These are phyloP conservation scores for Talaromyces borbonicus DNA, from an alignment of 495 filamentous ascomycete genomes.

Conservation along the genomic window DNA sequence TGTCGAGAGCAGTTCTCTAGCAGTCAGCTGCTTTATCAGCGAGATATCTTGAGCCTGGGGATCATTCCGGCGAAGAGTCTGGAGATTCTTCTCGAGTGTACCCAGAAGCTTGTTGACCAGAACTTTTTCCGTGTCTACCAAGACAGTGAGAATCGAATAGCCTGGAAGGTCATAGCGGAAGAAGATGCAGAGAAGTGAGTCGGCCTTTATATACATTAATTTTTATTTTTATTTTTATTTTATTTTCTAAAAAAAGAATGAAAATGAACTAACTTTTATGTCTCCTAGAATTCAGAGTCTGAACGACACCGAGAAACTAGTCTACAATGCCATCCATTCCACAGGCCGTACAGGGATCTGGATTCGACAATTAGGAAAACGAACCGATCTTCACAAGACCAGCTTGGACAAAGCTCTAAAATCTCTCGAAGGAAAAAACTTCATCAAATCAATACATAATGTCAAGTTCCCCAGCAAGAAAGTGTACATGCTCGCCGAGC, in stretches of 20 bases:
- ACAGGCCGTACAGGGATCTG: constrained; percentile 76
- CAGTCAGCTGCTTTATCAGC: constrained; percentile 52
- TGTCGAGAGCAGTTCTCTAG: constrained; percentile 30
- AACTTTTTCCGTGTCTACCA: constrained; percentile 54
- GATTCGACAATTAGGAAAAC: constrained; percentile 66
- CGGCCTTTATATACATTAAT: too few relatives aligned
- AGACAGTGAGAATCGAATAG: constrained; percentile 42
- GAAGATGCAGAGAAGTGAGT: constrained; percentile 65
- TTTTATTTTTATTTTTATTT: too few relatives aligned
- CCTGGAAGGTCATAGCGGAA: constrained; percentile 56
- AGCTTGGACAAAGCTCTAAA: constrained; percentile 68
- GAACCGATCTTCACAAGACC: constrained; percentile 68
- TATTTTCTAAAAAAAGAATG: constrained; percentile 4
- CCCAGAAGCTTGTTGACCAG: constrained; percentile 54
- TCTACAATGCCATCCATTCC: constrained; percentile 80
- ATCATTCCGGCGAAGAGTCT: constrained; percentile 52
- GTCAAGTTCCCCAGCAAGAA: constrained; percentile 51
- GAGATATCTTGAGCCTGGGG: constrained; percentile 51
- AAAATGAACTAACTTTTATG: not conserved
- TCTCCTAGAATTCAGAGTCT: constrained; percentile 51
- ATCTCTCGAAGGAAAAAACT: constrained; percentile 68
- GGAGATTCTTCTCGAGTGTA: constrained; percentile 45
- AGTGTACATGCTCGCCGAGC: constrained; percentile 54
- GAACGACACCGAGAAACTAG: constrained; percentile 59
- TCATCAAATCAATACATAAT: constrained; percentile 66